Evolutionary conservation across 192 early-diverging fungal genomes (phyloP), one percentile per base, ranked within the genome.

Genomic region (Coemansia sp.): DNA sequence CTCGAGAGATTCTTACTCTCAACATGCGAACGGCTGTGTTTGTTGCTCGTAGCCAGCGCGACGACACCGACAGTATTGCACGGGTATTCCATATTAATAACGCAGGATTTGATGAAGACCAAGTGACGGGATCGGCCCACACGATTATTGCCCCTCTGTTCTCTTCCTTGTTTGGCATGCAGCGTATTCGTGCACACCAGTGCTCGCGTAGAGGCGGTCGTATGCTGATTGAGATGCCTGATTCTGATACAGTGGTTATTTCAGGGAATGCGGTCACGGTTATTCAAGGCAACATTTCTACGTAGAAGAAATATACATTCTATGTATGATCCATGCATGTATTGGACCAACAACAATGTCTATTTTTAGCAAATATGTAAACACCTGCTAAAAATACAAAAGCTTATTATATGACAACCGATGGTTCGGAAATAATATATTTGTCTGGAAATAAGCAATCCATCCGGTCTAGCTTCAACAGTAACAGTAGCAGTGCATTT

Each of bases 81-180:
- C 70, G 80, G 9, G 65, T 82, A 5, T 82, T 82, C 39, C 38
- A 41, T 32, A 41, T 62, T 6, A 17, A 11, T 4, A n/a, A 57
- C 21, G 21, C 32, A 7, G 23, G 14, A 5, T 8, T 59, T 1
- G 57, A 37, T 6, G 81, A 82, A 43, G 81, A 82, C 41, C 70
- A 69, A 45, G 74, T 70, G 17, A 75, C 67, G 3, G 79, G 72
- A 22, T 73, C 72, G 9, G 65, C 66, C 10, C 65, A 73, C 25
- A 67, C 65, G 2, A 37, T 62, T 14, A 59, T 73, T 23, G 72
- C 62, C 4, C 61, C 66, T 10, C 22, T 74, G 19, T 69, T 66
- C 14, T 22, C 39, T 14, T n/a, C 12, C 8, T 22, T 49, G 12
- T 59, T 59, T 41, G 70, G 64, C 1, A 66, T 65, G 24, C 29